A percentile compares a stretch with the other conserved stretches of the same genome.
Evolutionary conservation across 2,329 filamentous ascomycete genomes (phyloP).

Genomic region (Diplodia corticola): DNA sequence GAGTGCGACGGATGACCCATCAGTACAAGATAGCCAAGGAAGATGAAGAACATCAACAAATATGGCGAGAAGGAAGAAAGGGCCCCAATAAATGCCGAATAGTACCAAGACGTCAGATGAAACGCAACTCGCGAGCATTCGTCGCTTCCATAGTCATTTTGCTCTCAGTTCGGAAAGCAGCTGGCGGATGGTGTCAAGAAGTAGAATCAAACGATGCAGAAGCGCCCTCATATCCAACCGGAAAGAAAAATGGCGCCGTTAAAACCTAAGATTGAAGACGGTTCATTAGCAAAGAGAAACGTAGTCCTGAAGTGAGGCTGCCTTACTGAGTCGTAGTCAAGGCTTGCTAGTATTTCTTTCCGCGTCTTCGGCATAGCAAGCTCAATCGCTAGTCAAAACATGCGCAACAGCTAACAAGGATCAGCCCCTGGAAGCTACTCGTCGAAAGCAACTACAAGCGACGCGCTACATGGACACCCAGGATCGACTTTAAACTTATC

Average conservation of each 20-base stretch:
- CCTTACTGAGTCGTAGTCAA: not conserved
- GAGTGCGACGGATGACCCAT: not conserved
- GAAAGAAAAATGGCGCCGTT: not conserved
- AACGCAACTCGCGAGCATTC: not conserved
- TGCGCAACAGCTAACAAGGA: not conserved
- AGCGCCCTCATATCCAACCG: conserved; percentile 3
- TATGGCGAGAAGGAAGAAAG: not conserved
- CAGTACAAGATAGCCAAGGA: not conserved
- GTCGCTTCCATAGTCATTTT: not conserved
- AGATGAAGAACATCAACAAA: conserved; percentile 1
- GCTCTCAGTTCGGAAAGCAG: not conserved
- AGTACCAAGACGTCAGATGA: not conserved
- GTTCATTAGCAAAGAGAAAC: not conserved
- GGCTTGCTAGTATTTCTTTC: not conserved
- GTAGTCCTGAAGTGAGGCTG: not conserved
- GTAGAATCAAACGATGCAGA: not conserved
- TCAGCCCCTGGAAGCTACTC: not conserved
- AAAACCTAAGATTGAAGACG: not conserved
- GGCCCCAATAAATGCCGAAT: not conserved
- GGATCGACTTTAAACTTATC: not conserved
- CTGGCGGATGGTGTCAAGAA: not conserved
- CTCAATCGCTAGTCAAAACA: not conserved
- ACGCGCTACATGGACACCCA: not conserved
- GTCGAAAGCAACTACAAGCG: not conserved
- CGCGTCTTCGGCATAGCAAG: not conserved